Percentiles rank a stretch among this genome's conserved stretches.
These are phyloP conservation scores for Aspergillus vadensis DNA, from an alignment of 2,329 filamentous ascomycete genomes.

Conservation along the genomic window DNA sequence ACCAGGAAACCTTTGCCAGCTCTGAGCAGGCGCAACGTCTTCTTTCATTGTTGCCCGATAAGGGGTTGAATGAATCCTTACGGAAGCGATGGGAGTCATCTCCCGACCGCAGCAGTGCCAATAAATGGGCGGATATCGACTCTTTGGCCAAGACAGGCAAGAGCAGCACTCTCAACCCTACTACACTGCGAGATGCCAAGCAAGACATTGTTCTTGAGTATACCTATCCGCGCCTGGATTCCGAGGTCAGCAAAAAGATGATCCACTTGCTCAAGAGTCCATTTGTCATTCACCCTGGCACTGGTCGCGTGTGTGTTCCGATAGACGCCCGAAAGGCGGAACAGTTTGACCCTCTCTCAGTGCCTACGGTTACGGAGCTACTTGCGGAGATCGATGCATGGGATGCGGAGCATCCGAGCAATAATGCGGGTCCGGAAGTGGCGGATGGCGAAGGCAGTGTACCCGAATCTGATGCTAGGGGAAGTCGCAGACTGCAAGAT, in stretches of 20 bases:
- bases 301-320: slow-evolving; percentile 90
- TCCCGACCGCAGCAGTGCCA: slow-evolving; percentile 71
- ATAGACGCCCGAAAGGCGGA: slow-evolving; percentile 77
- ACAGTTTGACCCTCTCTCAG: slow-evolving; percentile 79
- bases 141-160: slow-evolving; percentile 74
- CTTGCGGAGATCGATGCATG: slow-evolving; percentile 85
- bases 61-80: slow-evolving; percentile 72
- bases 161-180: slow-evolving; percentile 70
- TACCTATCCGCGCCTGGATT: slow-evolving; percentile 94
- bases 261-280: slow-evolving; percentile 98
- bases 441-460: slow-evolving; percentile 44
- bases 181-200: slow-evolving; percentile 80
- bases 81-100: slow-evolving; percentile 88
- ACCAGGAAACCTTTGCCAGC: slow-evolving; percentile 82
- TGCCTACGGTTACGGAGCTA: slow-evolving; percentile 85
- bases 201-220: slow-evolving; percentile 97
- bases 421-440: slow-evolving; percentile 42
- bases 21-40: slow-evolving; percentile 73
- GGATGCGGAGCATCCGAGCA: slow-evolving; percentile 48
- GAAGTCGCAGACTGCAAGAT: slow-evolving; percentile 63
- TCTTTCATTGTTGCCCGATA: slow-evolving; percentile 81
- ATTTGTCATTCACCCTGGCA: slow-evolving; percentile 94
- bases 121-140: slow-evolving; percentile 96
- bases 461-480: slow-evolving; percentile 34
- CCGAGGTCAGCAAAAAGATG: slow-evolving; percentile 94